Evolutionary conservation across 345 rosid species (phyloP).

Genomic region (Clarkia xantiana): DNA sequence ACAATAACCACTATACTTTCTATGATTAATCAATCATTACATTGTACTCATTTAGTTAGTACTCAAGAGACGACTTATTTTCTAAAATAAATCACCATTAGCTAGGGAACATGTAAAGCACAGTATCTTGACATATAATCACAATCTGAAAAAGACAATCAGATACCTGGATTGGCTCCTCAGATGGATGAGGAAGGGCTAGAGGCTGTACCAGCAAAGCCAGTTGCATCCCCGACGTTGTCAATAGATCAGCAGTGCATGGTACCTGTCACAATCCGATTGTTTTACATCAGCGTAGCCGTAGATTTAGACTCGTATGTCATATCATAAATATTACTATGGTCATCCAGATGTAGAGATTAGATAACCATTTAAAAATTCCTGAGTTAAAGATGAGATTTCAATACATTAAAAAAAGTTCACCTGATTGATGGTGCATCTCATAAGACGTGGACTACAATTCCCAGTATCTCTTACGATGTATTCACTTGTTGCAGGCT

Average conservation of each 20-base stretch:
- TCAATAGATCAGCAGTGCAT: slow-evolving; percentile 87
- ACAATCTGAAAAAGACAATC: neutral
- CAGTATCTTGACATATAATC: neutral
- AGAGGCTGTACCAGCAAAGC: slow-evolving; percentile 88
- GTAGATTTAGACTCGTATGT: neutral
- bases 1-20: no score
- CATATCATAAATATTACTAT: no score
- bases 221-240: slow-evolving; percentile 91
- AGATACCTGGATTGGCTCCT: slow-evolving; percentile 86
- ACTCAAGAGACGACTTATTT: no score
- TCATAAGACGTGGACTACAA: slow-evolving; percentile 97
- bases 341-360: no score
- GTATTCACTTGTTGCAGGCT: slow-evolving; percentile 92
- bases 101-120: no score
- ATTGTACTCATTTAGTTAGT: no score
- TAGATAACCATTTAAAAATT: no score
- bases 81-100: no score
- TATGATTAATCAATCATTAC: no score
- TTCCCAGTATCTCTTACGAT: slow-evolving; percentile 80
- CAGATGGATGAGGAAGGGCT: slow-evolving; percentile 91
- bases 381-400: no score
- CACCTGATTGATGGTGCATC: slow-evolving; percentile 98
- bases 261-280: slow-evolving; percentile 46
- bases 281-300: no score
- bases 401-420: neutral